Evolutionary conservation across 2,329 filamentous ascomycete species (phyloP).

Genomic region (Neonectria magnoliae): DNA sequence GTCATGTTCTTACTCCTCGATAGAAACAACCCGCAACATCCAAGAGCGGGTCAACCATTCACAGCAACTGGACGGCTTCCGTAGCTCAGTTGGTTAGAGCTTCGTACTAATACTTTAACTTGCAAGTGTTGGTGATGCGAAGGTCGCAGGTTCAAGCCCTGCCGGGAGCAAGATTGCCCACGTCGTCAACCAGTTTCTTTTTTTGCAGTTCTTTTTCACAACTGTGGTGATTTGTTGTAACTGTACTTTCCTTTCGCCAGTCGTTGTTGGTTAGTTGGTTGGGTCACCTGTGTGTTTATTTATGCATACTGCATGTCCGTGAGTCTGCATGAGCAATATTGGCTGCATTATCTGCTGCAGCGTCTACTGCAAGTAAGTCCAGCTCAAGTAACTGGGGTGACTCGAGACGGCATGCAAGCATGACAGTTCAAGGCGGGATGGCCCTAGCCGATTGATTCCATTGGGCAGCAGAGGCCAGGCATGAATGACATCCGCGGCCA

Average conservation of each 20-base stretch:
- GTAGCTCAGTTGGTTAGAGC: conserved; percentile 49
- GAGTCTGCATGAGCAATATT: not conserved
- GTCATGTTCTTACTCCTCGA: conserved; percentile 5
- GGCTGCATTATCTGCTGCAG: not conserved
- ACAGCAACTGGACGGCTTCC: conserved; percentile 41
- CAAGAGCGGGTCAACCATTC: conserved; percentile 9
- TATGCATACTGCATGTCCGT: not conserved
- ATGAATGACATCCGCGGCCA: not conserved
- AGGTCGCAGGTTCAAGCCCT: conserved; percentile 48
- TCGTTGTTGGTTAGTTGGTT: not conserved
- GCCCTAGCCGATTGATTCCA: not conserved
- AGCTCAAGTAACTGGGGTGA: not conserved
- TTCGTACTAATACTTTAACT: conserved; percentile 46
- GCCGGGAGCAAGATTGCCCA: conserved; percentile 42
- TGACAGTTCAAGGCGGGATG: not conserved
- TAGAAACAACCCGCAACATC: not conserved
- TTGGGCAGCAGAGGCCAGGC: not conserved
- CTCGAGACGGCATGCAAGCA: not conserved
- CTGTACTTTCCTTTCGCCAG: not conserved
- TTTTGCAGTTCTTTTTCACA: conserved; percentile 18
- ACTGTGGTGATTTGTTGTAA: not conserved
- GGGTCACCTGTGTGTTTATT: not conserved
- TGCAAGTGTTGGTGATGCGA: conserved; percentile 41
- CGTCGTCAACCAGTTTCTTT: conserved; percentile 31
- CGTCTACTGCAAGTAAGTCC: not conserved